Base-by-base conservation (phyloP, 768 basidiomycete genomes). In the Naematelia encephala region DNA sequence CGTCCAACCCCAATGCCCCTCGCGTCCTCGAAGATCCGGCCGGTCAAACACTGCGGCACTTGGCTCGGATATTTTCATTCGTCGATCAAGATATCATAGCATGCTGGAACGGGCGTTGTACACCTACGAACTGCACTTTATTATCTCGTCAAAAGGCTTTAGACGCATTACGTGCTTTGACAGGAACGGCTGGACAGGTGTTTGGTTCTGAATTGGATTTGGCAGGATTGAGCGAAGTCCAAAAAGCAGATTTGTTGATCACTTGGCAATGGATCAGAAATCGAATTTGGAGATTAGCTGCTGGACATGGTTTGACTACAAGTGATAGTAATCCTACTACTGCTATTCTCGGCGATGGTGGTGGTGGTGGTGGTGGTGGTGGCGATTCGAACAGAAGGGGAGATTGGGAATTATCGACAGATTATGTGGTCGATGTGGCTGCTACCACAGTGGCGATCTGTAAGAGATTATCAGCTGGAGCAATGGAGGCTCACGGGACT, bases 261-360 rank as follows among this genome's bases (percentile, higher is more conserved):
- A 71, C 69, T 10, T 68, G 67, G 67, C 67, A 71, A 46, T 71
- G 69, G 69, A 43, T 68, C 19, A 52, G 62, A 19, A 71, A 68
- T 51, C 44, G 67, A 21, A 49, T 71, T 19, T 71, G 69, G 69
- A 23, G 62, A 13, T 28, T 71, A 26, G 59, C 60, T 11, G 48
- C 51, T 19, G 26, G 50, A 28, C 69, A 71, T 48, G 67, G 67
- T n/a, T 23, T 68, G 42, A 63, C 63, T 1, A 23, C 22, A n/a
- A 47, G 21, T 14, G 54, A 61, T 5, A 56, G 28, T 2, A 27
- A 19, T 16, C 19, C 19, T 21, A 27, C 27, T 5, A 39, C 34
- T 39, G 34, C 34, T 8, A 39, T 8, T 8, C 8, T 16, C 8
- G 34, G 34, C 8, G 34, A 16, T 8, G 34, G 16, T 39, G 34